Evolutionary conservation across 2,329 filamentous ascomycete genomes (phyloP).

Genomic region (Apiospora koreana): DNA sequence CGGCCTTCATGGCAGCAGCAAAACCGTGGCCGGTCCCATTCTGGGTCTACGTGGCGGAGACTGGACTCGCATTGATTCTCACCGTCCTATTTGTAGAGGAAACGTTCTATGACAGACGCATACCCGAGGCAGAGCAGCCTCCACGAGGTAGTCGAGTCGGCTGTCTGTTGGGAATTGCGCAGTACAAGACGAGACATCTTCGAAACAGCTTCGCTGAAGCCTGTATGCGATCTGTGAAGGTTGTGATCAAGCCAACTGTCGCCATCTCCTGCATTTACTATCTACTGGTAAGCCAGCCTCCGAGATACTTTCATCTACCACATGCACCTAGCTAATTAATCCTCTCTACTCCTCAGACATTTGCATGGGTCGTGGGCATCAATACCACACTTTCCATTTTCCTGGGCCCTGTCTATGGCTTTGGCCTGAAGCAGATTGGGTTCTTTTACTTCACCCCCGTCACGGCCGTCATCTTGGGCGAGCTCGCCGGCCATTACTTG

Average conservation of each 20-base stretch:
- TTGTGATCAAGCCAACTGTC: conserved; percentile 41
- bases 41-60: conserved; percentile 47
- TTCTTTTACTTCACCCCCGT: conserved; percentile 61
- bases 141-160: conserved; percentile 29
- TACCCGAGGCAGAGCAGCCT: conserved; percentile 38
- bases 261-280: conserved; percentile 39
- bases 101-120: conserved; percentile 50
- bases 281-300: conserved; percentile 26
- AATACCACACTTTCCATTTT: conserved; percentile 58
- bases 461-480: conserved; percentile 54
- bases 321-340: too few relatives aligned
- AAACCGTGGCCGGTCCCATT: conserved; percentile 48
- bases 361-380: conserved; percentile 55
- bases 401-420: conserved; percentile 50
- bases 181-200: conserved; percentile 36
- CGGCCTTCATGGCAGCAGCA: conserved; percentile 50
- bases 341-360: conserved; percentile 30
- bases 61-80: conserved; percentile 38
- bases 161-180: conserved; percentile 32
- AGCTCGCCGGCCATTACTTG: conserved; percentile 55
- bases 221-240: conserved; percentile 38
- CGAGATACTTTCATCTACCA: background rate
- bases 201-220: conserved; percentile 43
- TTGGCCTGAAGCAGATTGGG: conserved; percentile 51
- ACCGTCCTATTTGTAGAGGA: conserved; percentile 46